Evolutionary conservation across 2,329 filamentous ascomycete genomes (phyloP).

Genomic region (Chaetomiaceae sp.): DNA sequence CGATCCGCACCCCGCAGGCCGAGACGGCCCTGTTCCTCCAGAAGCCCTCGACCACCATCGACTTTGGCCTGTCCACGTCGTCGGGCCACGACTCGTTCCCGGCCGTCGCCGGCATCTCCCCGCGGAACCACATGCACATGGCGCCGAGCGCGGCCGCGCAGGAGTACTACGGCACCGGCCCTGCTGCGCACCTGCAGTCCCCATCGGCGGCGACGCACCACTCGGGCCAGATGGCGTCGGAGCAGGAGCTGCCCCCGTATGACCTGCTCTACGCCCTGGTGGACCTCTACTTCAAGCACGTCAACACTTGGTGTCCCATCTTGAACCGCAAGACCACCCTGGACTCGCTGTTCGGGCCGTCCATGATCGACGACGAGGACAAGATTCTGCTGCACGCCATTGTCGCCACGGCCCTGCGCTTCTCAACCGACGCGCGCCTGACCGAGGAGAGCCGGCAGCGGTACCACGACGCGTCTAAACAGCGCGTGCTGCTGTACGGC

Average conservation of each 20-base stretch:
- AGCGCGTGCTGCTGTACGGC: slow-evolving; percentile 80
- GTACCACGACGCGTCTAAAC: slow-evolving; percentile 78
- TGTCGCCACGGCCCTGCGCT: slow-evolving; percentile 80
- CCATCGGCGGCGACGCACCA: slow-evolving; percentile 52
- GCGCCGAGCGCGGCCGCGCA: slow-evolving; percentile 41
- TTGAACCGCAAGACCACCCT: slow-evolving; percentile 80
- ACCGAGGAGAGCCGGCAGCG: slow-evolving; percentile 67
- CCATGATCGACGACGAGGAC: slow-evolving; percentile 73
- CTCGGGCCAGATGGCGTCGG: slow-evolving; percentile 45
- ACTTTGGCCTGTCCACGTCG: slow-evolving; percentile 46
- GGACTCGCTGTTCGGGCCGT: slow-evolving; percentile 74
- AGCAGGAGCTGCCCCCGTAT: slow-evolving; percentile 69
- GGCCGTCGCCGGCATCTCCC: slow-evolving; percentile 39
- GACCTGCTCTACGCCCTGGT: slow-evolving; percentile 68
- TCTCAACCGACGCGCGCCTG: slow-evolving; percentile 71
- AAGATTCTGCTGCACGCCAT: slow-evolving; percentile 81
- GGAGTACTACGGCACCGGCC: slow-evolving; percentile 44
- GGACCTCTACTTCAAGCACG: slow-evolving; percentile 73
- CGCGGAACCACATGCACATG: slow-evolving; percentile 35
- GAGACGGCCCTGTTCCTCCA: slow-evolving; percentile 59
- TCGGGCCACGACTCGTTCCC: slow-evolving; percentile 47
- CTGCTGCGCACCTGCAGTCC: slow-evolving; percentile 46
- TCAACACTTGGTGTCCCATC: slow-evolving; percentile 84
- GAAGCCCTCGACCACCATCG: slow-evolving; percentile 51
- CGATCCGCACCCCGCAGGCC: slow-evolving; percentile 49